These are phyloP conservation scores for Thielaviopsis populi DNA, from an alignment of 2,329 filamentous ascomycete species.

Conservation along the genomic window DNA sequence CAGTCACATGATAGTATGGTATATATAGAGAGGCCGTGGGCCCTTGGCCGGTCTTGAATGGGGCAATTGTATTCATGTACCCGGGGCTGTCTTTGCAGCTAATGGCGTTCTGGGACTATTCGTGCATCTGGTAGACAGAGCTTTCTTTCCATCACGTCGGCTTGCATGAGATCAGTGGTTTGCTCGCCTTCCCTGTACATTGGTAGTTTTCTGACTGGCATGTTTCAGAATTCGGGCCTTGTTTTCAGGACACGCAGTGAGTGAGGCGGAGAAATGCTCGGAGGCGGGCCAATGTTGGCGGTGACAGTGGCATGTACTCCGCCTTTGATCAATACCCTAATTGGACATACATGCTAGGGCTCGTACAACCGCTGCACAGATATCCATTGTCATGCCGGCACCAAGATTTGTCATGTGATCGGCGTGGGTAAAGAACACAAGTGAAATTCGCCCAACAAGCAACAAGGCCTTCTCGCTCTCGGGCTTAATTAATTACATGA, in stretches of 20 bases:
- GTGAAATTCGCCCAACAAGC: neutral
- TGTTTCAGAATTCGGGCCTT: conserved; percentile 2
- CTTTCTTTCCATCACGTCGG: conserved; percentile 45
- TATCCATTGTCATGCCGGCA: neutral
- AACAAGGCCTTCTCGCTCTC: neutral
- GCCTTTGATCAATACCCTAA: neutral
- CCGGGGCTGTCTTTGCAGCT: conserved; percentile 35
- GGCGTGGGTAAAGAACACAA: neutral
- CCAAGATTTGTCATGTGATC: neutral
- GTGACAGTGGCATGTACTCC: neutral
- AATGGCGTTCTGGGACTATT: conserved; percentile 55
- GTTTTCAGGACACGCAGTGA: neutral
- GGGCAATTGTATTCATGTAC: neutral
- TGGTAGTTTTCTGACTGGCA: neutral
- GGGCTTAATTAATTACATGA: neutral
- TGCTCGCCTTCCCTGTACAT: neutral
- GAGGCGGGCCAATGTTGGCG: neutral
- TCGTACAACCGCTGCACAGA: neutral
- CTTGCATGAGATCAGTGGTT: neutral
- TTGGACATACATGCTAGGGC: neutral
- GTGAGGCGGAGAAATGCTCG: neutral
- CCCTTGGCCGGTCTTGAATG: too few species aligned
- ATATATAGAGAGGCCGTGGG: neutral
- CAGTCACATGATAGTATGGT: neutral
- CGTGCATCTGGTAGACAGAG: conserved; percentile 47